phyloP scores from a whole-genome alignment of 192 early-diverging fungal species.

The Coemansia umbellata region DNA sequence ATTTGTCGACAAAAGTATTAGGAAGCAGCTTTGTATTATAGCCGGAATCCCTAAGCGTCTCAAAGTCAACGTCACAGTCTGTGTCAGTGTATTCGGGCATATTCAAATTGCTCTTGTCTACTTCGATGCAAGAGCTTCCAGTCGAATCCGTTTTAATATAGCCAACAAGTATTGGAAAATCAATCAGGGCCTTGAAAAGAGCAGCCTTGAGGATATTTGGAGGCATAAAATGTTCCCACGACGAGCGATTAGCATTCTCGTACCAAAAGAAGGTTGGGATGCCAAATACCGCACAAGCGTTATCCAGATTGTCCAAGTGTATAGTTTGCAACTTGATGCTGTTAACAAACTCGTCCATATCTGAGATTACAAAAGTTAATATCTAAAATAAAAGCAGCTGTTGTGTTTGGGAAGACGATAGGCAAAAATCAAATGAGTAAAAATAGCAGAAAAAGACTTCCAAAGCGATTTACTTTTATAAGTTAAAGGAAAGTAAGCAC shows the following conservation, averaged over 20 bases:
- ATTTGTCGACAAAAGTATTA: background rate
- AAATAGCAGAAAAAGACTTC: too few relatives aligned
- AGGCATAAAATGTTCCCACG: constrained; percentile 16
- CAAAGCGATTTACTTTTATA: too few relatives aligned
- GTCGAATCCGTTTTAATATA: background rate
- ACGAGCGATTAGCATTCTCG: constrained; percentile 1
- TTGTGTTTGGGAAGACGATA: too few relatives aligned
- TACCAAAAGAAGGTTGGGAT: constrained; percentile 13
- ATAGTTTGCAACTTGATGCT: constrained; percentile 1
- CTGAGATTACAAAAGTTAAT: too few relatives aligned
- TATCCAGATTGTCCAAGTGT: constrained; percentile 7
- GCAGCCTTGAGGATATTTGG: constrained; percentile 2
- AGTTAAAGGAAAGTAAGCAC: too few relatives aligned
- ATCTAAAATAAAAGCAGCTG: too few relatives aligned
- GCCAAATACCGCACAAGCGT: constrained; percentile 2
- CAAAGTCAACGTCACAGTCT: background rate
- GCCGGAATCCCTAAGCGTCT: background rate
- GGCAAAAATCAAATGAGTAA: too few relatives aligned
- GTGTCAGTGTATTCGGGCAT: constrained; percentile 25
- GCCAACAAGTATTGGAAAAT: constrained; percentile 24
- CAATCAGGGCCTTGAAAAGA: constrained; percentile 5
- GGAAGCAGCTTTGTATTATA: constrained; percentile 7
- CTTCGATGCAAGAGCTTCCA: background rate
- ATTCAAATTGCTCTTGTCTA: constrained; percentile 16
- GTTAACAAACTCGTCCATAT: constrained; percentile 1